A percentile compares a stretch with the other conserved stretches of the same genome.
phyloP scores from a whole-genome alignment of 495 filamentous ascomycete species.

The Pyrenopolyporus hunteri region DNA sequence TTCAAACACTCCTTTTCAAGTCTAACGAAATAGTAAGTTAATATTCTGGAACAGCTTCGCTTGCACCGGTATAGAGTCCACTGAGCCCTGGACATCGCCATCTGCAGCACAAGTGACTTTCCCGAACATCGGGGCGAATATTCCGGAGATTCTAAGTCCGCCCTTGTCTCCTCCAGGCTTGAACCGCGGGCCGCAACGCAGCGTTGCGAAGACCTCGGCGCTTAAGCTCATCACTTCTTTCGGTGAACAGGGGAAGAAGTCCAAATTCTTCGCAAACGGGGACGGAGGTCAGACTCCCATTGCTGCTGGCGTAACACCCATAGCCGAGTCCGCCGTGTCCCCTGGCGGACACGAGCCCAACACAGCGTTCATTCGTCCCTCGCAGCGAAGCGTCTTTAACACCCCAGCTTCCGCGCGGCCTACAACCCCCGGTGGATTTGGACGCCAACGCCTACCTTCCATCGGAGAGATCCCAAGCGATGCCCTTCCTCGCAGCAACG shows the following conservation, averaged over 20 bases:
- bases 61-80: conserved; percentile 75
- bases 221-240: conserved; percentile 95
- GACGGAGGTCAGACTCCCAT: conserved; percentile 79
- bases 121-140: conserved; percentile 52
- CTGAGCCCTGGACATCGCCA: conserved; percentile 84
- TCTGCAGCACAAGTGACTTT: conserved; percentile 72
- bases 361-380: conserved; percentile 69
- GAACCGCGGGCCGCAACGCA: conserved; percentile 59
- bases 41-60: conserved; percentile 62
- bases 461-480: conserved; percentile 73
- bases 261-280: conserved; percentile 70
- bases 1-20: conserved; percentile 11
- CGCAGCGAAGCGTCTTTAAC: conserved; percentile 59
- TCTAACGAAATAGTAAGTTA: background rate
- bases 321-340: conserved; percentile 87
- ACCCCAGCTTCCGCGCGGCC: conserved; percentile 77
- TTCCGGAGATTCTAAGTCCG: conserved; percentile 62
- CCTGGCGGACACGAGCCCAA: conserved; percentile 69
- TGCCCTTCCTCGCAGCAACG: conserved; percentile 43
- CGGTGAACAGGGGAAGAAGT: conserved; percentile 62
- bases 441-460: conserved; percentile 75
- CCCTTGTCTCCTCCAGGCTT: conserved; percentile 61
- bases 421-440: conserved; percentile 72
- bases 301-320: conserved; percentile 81
- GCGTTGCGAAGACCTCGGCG: conserved; percentile 76